phyloP scores from a whole-genome alignment of 805 yeast species.

The Wickerhamomyces queroliae region DNA sequence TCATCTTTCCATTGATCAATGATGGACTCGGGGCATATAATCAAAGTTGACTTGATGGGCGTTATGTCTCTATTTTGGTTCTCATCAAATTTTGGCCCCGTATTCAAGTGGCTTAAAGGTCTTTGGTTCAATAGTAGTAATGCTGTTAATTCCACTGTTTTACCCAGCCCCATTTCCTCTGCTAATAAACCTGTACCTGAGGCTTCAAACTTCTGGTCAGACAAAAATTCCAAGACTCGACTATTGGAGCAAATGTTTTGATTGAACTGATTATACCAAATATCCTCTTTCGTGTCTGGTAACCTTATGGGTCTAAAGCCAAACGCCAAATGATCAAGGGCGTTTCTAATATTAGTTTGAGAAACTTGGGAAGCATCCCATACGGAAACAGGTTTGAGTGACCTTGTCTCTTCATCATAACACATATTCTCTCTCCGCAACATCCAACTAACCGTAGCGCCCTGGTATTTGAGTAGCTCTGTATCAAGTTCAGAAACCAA shows the following conservation, averaged over 20 bases:
- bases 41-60: constrained; percentile 64
- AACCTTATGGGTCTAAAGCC: constrained; percentile 42
- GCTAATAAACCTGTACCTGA: constrained; percentile 55
- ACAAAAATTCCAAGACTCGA: constrained; percentile 25
- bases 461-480: constrained; percentile 43
- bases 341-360: constrained; percentile 19
- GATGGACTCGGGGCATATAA: constrained; percentile 84
- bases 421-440: constrained; percentile 41
- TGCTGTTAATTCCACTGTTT: constrained; percentile 80
- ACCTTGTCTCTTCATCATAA: constrained; percentile 24
- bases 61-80: constrained; percentile 15
- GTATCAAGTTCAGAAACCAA: constrained; percentile 40
- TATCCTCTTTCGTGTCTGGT: not conserved
- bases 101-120: constrained; percentile 16
- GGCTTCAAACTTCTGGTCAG: constrained; percentile 15
- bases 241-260: constrained; percentile 36
- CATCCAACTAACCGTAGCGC: constrained; percentile 52
- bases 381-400: constrained; percentile 20
- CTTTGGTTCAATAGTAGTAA: constrained; percentile 59
- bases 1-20: constrained; percentile 84
- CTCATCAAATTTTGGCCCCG: constrained; percentile 4
- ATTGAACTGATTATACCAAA: constrained; percentile 47
- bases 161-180: constrained; percentile 98
- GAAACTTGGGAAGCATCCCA: constrained; percentile 9
- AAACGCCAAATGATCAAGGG: constrained; percentile 38